Evolutionary conservation across 208 protist genomes (phyloP), one percentile per base, ranked within the genome.

Genomic region (Leishmania martiniquensis): DNA sequence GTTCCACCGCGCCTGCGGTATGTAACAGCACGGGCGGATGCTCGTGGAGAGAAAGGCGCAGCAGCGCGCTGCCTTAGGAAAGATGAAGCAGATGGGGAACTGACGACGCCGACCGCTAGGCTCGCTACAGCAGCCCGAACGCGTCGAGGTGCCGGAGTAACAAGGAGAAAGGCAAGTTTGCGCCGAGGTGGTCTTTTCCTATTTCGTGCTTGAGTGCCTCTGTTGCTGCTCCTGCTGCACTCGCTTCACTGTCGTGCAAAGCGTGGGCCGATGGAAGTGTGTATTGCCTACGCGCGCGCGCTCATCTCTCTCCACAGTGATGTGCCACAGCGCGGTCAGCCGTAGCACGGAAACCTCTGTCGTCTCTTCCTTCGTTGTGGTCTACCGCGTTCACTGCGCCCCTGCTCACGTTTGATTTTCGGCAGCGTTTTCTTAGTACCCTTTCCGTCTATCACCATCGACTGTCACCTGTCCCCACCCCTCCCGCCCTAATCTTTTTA

Each of bases 1-100:
- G 72, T 90, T 96, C 47, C 93, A 96, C 62, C 81, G 86, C 52
- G 93, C 93, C 7, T 95, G 89, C 71, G 93, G 93, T 17, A 96
- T 96, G 89, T 96, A 89, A 85, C n/a, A 10, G 34, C 39, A 73
- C 4, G 4, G 12, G 60, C 34, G 34, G 15, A 20, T 42, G 34
- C 60, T 0, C 34, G n/a, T 7, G 4, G 32, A 44, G 20, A n/a
- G 42, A 44, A 34, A 17, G 25, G 34, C 32, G 34, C 13, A n/a
- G 4, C 34, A 39, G 60, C 34, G 4, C 15, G 34, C 3, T 44
- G 60, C 32, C 22, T 15, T 12, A 25, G 57, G 57, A 29, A 25
- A 37, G 17, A 42, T 10, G 2, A 20, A 1, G 32, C 15, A 42
- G 60, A 44, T 20, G 60, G 60, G 15, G 42, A n/a, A 17, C 37